Evolutionary conservation across 257 asterid species (phyloP).

Genomic region (Cynanchum wilfordii): DNA sequence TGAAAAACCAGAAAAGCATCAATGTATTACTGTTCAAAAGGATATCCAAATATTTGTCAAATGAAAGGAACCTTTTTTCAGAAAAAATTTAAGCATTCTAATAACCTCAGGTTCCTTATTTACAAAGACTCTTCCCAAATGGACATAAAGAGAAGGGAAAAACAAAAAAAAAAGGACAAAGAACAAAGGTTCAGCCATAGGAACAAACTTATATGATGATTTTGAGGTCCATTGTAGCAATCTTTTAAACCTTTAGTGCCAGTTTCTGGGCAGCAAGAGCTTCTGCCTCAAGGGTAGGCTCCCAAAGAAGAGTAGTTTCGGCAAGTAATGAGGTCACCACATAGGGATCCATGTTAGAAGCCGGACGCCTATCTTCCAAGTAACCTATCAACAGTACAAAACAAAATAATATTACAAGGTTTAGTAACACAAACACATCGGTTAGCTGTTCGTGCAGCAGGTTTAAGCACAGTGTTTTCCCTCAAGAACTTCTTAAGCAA

Average conservation of each 20-base stretch:
- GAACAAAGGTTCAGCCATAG: constrained; percentile 25
- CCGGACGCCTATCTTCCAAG: constrained; percentile 98
- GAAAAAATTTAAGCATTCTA: constrained; percentile 26
- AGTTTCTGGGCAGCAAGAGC: constrained; percentile 85
- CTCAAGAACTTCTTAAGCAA: background rate
- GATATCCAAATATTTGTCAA: background rate
- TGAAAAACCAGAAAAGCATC: background rate
- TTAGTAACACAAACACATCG: background rate
- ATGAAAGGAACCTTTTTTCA: constrained; percentile 27
- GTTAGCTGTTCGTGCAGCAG: background rate
- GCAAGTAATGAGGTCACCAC: constrained; percentile 82
- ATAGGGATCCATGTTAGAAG: constrained; percentile 99
- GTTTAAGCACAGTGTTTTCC: background rate
- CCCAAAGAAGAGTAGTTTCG: constrained; percentile 86
- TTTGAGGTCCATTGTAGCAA: constrained; percentile 7
- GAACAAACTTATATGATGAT: constrained; percentile 1
- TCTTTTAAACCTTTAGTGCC: constrained; percentile 54
- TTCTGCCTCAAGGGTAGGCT: constrained; percentile 86
- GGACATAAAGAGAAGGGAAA: constrained; percentile 11
- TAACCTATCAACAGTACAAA: constrained; percentile 44
- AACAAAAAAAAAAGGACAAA: background rate
- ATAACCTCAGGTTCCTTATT: constrained; percentile 37
- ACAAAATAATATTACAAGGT: background rate
- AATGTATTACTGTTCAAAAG: background rate
- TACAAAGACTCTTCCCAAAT: constrained; percentile 23